These are phyloP conservation scores for Pythium phragmiticola DNA, from an alignment of 352 stramenopile species.

Conservation along the genomic window DNA sequence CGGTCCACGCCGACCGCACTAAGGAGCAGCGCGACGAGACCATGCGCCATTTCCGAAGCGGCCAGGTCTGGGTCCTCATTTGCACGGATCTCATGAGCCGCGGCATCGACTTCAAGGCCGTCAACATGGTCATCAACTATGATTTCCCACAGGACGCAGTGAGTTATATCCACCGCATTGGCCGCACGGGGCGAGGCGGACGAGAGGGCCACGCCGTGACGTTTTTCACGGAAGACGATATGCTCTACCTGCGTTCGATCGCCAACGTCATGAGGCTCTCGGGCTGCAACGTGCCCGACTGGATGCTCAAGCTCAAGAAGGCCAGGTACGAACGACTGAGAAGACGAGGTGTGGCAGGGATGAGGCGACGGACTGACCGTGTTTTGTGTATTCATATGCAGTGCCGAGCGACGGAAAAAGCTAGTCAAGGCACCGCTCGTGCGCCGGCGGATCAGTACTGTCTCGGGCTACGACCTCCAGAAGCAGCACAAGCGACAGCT, in stretches of 20 bases:
- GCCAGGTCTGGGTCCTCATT: constrained; percentile 98
- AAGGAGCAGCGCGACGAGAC: constrained; percentile 92
- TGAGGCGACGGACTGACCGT: background rate
- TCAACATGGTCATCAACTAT: constrained; percentile 99
- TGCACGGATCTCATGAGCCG: constrained; percentile 98
- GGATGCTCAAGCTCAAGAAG: constrained; percentile 97
- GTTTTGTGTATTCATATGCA: constrained; percentile 23
- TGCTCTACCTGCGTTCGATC: constrained; percentile 94
- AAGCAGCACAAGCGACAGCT: constrained; percentile 77
- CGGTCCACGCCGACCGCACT: constrained; percentile 96
- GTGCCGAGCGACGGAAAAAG: constrained; percentile 71
- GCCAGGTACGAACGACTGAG: constrained; percentile 41
- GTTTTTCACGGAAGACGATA: constrained; percentile 97
- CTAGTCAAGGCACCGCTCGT: constrained; percentile 74
- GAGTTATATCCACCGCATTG: constrained; percentile 98
- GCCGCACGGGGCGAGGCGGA: constrained; percentile 92
- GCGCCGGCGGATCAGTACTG: constrained; percentile 79
- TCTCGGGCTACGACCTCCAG: constrained; percentile 87
- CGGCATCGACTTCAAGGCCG: constrained; percentile 99
- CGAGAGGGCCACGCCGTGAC: constrained; percentile 94
- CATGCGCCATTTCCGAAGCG: constrained; percentile 95
- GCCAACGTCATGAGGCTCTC: constrained; percentile 99
- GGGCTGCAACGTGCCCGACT: constrained; percentile 96
- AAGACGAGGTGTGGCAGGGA: too few species aligned
- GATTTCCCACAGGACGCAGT: constrained; percentile 95